Conservation (phyloP, 2,329 filamentous ascomycete genomes). For the Aspergillus persii region DNA sequence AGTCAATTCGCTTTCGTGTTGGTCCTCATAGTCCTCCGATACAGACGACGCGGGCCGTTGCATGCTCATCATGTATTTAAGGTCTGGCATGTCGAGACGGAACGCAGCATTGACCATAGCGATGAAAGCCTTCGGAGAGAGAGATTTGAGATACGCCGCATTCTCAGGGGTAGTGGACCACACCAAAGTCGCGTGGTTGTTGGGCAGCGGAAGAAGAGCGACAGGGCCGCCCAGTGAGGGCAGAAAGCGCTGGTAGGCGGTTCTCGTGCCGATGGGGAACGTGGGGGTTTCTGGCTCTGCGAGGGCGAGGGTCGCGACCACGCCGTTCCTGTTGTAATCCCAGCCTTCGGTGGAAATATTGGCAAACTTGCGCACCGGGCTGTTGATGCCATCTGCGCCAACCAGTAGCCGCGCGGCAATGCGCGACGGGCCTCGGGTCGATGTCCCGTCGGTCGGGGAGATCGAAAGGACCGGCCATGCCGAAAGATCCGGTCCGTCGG, state of each 20-base stretch:
- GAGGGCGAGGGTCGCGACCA: conserved; percentile 83
- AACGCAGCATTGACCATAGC: conserved; percentile 94
- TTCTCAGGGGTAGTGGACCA: conserved; percentile 89
- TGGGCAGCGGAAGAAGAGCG: conserved; percentile 85
- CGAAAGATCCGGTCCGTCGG: conserved; percentile 70
- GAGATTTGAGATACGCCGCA: conserved; percentile 73
- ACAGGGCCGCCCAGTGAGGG: conserved; percentile 76
- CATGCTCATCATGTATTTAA: conserved; percentile 76
- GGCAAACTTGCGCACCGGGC: conserved; percentile 85
- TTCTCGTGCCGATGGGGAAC: conserved; percentile 53
- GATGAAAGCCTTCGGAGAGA: conserved; percentile 70
- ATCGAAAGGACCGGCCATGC: conserved; percentile 85
- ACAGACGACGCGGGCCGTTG: conserved; percentile 33
- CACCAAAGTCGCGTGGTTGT: conserved; percentile 78
- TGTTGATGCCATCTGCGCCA: conserved; percentile 92
- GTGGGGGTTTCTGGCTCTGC: conserved; percentile 43
- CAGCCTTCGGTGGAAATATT: conserved; percentile 83
- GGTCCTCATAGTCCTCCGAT: conserved; percentile 29
- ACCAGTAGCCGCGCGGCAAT: conserved; percentile 82
- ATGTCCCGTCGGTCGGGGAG: conserved; percentile 48
- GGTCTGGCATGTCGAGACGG: conserved; percentile 72
- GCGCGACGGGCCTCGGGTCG: conserved; percentile 41
- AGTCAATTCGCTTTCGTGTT: conserved; percentile 70
- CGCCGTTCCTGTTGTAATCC: conserved; percentile 87
- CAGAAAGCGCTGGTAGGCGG: conserved; percentile 92